Evolutionary conservation across 768 basidiomycete species (phyloP).

Genomic region (Russula ochroleuca): DNA sequence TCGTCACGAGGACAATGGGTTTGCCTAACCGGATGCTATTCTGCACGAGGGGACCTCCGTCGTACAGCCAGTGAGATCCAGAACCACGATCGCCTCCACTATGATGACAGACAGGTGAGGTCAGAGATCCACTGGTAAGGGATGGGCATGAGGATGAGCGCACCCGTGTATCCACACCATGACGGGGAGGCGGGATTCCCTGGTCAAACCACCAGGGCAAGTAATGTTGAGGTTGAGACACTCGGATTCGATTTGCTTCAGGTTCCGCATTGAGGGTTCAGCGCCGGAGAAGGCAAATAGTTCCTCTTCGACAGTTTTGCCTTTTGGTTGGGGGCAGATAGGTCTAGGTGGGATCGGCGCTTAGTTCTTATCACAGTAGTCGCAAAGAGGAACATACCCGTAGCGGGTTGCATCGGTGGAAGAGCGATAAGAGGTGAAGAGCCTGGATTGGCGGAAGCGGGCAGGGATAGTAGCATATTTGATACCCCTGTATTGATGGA

Average conservation of each 20-base stretch:
- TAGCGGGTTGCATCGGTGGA: constrained; percentile 58
- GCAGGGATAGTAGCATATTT: constrained; percentile 72
- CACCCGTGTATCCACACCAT: constrained; percentile 89
- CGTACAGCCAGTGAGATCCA: constrained; percentile 74
- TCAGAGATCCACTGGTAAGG: constrained; percentile 7
- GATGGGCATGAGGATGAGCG: constrained; percentile 29
- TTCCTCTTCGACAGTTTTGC: constrained; percentile 51
- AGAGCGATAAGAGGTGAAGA: constrained; percentile 54
- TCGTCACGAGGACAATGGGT: constrained; percentile 66
- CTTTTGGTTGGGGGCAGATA: constrained; percentile 64
- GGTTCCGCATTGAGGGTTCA: constrained; percentile 49
- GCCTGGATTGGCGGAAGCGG: constrained; percentile 69
- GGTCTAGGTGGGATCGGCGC: constrained; percentile 42
- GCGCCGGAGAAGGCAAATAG: constrained; percentile 55
- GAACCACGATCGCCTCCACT: constrained; percentile 72
- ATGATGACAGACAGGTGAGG: constrained; percentile 22
- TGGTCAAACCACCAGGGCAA: constrained; percentile 54
- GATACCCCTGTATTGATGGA: constrained; percentile 74
- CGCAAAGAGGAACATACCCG: constrained; percentile 48
- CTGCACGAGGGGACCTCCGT: constrained; percentile 66
- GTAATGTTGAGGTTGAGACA: constrained; percentile 80
- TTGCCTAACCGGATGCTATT: constrained; percentile 58
- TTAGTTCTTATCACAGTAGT: not conserved
- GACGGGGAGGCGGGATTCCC: constrained; percentile 58
- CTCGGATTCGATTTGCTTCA: constrained; percentile 70